Percentiles rank a stretch among this genome's conserved stretches.
phyloP scores from a whole-genome alignment of 306 rosid genomes.

The Fragaria iinumae region DNA sequence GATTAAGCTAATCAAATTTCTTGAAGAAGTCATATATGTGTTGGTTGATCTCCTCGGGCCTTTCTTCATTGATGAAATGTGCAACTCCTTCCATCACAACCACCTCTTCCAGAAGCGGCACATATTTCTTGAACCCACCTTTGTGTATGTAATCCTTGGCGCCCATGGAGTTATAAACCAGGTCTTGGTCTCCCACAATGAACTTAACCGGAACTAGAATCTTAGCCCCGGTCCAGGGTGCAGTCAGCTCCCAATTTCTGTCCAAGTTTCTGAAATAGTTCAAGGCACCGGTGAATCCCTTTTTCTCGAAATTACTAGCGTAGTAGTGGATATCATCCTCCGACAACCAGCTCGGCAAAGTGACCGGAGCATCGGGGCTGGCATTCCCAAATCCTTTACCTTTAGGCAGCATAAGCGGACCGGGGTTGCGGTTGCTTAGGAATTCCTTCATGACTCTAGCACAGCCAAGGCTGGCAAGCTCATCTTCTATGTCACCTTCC shows the following conservation, averaged over 20 bases:
- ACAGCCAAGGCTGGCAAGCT: not conserved
- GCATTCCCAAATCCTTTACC: slow-evolving; percentile 17
- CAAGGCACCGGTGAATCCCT: slow-evolving; percentile 30
- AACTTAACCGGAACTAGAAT: slow-evolving; percentile 29
- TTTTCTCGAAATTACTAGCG: slow-evolving; percentile 22
- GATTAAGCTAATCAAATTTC: slow-evolving; percentile 4
- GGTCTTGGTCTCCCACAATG: slow-evolving; percentile 26
- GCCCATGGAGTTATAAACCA: slow-evolving; percentile 22
- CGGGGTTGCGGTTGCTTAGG: slow-evolving; percentile 7
- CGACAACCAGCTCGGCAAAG: slow-evolving; percentile 28
- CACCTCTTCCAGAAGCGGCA: slow-evolving; percentile 26
- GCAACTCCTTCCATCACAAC: slow-evolving; percentile 35
- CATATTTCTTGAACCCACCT: slow-evolving; percentile 25
- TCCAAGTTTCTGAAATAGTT: slow-evolving; percentile 26
- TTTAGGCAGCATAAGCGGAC: slow-evolving; percentile 26
- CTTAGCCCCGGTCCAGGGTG: slow-evolving; percentile 31
- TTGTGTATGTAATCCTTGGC: slow-evolving; percentile 29
- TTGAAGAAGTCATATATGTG: slow-evolving; percentile 30
- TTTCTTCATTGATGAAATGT: slow-evolving; percentile 36
- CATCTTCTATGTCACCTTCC: not conserved
- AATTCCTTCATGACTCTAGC: slow-evolving; percentile 22
- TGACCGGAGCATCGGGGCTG: not conserved
- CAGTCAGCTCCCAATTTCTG: slow-evolving; percentile 36
- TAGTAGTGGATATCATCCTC: slow-evolving; percentile 24
- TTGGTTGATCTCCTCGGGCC: slow-evolving; percentile 21